phyloP scores from a whole-genome alignment of 495 filamentous ascomycete genomes.

The Daldinia childiae region DNA sequence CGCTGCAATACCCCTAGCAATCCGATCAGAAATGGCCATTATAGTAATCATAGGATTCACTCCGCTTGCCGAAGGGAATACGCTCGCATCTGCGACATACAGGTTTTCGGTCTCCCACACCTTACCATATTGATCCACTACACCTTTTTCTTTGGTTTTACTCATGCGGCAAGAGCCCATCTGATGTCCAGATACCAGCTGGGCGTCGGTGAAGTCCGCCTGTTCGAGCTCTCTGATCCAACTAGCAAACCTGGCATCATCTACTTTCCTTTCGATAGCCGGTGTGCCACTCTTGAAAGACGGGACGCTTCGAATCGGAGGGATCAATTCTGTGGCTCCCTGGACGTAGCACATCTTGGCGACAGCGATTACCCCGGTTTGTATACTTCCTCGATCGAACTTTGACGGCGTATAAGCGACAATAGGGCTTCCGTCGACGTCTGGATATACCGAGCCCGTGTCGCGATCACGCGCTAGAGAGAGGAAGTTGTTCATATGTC shows the following conservation, averaged over 20 bases:
- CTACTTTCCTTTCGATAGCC: neutral
- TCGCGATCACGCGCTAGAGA: constrained; percentile 70
- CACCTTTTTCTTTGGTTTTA: constrained; percentile 56
- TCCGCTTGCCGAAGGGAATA: constrained; percentile 79
- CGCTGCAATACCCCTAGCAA: constrained; percentile 41
- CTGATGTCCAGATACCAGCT: constrained; percentile 69
- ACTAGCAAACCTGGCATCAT: constrained; percentile 53
- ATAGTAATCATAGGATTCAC: constrained; percentile 86
- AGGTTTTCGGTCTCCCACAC: constrained; percentile 74
- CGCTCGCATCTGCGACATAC: constrained; percentile 77
- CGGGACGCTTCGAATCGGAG: constrained; percentile 59
- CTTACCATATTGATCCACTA: constrained; percentile 72
- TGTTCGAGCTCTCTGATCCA: constrained; percentile 54
- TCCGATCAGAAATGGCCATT: constrained; percentile 73
- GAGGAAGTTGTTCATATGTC: constrained; percentile 67
- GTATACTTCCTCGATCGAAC: constrained; percentile 68
- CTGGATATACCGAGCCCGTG: constrained; percentile 70
- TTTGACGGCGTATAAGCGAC: constrained; percentile 68
- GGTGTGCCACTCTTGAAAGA: constrained; percentile 62
- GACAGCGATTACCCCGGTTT: constrained; percentile 66
- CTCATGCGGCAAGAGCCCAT: constrained; percentile 84
- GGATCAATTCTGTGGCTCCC: constrained; percentile 73
- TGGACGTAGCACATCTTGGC: constrained; percentile 73
- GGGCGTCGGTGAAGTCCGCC: constrained; percentile 57
- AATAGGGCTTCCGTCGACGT: constrained; percentile 66